Base-by-base conservation (phyloP, 1,139 yeast species). In the Pichia sp. region DNA sequence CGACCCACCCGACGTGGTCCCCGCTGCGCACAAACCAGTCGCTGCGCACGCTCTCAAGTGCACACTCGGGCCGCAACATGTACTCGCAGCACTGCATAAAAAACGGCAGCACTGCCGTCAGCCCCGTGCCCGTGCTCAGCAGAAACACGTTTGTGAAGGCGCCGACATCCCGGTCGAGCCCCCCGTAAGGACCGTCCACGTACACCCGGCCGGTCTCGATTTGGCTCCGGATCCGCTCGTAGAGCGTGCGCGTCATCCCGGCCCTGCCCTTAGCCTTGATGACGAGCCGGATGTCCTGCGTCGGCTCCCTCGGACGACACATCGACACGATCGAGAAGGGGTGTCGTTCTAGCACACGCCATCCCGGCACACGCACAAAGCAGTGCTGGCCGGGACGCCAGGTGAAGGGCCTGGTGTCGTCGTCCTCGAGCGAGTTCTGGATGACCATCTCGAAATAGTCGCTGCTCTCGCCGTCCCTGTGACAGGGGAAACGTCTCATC, bases 171-270 rank as follows among this genome's bases (percentile, higher is more conserved):
- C 87, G 70, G 8, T 71, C 63, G 45, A 77, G 61, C 0, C 86
- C 86, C 4, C 87, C 86, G 56, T 80, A 82, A 1, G 87, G 83
- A 3, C 87, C 87, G 61, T 82, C 87, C 46, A 82, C 62, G 55
- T 66, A 71, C 0, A 78, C 79, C 43, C 58, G 55, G 16, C 60
- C 40, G 1, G 60, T 53, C n/a, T 56, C 19, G 19, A 34, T 6
- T 7, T n/a, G 10, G 19, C 39, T 12, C 39, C 16, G 7, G 19
- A 34, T 6, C 19, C 12, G 16, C 12, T 34, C 19, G 39, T 34
- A 34, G 10, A 52, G 7, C 58, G 58, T 1, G 55, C 48, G 61
- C 2, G 87, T 82, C 49, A 80, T 67, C 0, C 87, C 87, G 18
- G 8, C 12, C 19, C 19, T 12, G 21, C 63, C 64, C 55, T 74